Evolutionary conservation across 2,329 filamentous ascomycete species (phyloP).

Genomic region (Ramularia endophylla): DNA sequence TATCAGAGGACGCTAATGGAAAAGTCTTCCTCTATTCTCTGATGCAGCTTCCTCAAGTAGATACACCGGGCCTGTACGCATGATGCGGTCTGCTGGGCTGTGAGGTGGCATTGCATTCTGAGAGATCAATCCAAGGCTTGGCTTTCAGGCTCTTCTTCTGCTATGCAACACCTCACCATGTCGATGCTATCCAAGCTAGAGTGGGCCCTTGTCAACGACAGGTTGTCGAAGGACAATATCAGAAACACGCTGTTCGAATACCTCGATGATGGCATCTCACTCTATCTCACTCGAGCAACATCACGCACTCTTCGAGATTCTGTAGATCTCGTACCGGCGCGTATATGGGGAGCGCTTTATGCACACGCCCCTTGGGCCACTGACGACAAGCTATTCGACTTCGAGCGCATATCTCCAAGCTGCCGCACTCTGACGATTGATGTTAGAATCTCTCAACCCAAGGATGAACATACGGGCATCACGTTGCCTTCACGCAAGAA

Average conservation of each 20-base stretch:
- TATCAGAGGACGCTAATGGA: conserved; percentile 20
- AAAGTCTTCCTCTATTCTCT: no score
- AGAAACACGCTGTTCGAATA: conserved; percentile 9
- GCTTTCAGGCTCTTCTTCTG: no score
- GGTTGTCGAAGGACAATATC: conserved; percentile 4
- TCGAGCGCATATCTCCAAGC: no score
- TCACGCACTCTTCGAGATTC: conserved; percentile 14
- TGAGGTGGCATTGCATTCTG: conserved; percentile 7
- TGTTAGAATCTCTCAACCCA: no score
- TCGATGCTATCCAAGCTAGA: conserved; percentile 19
- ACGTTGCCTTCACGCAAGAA: no score
- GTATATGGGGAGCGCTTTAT: conserved; percentile 15
- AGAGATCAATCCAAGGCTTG: no score
- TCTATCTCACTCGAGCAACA: conserved; percentile 14
- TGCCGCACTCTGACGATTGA: no score
- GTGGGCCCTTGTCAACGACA: conserved; percentile 12
- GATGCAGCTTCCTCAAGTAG: no score
- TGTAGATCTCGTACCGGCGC: conserved; percentile 10
- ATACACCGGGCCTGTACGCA: background rate
- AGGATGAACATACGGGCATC: no score
- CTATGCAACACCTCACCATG: no score
- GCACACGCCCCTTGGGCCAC: conserved; percentile 6
- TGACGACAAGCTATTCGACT: background rate
- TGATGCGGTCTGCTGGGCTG: conserved; percentile 10
- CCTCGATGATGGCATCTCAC: conserved; percentile 10